Conservation (phyloP, 768 basidiomycete species). For the Phanerochaete carnosa region DNA sequence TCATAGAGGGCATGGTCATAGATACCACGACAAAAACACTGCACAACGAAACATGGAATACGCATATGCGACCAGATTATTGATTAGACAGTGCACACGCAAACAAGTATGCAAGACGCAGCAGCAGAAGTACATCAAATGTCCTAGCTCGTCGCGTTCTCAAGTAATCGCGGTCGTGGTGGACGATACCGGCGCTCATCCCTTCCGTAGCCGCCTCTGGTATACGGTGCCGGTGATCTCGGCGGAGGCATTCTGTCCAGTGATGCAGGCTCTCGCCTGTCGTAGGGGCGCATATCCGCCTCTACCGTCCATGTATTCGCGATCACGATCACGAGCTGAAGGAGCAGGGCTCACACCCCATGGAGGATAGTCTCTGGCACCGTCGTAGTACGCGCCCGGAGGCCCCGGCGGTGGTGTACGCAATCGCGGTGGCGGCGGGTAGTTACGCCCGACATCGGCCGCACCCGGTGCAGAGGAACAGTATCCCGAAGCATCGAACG, state of each 20-base stretch:
- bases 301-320: slow-evolving; percentile 8
- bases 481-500: slow-evolving; percentile 6
- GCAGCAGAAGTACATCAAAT: neutral
- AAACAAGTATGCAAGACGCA: neutral
- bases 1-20: too few species aligned
- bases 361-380: slow-evolving; percentile 8
- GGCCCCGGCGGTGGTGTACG: slow-evolving; percentile 18
- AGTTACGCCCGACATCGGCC: slow-evolving; percentile 4
- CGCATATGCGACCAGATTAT: neutral
- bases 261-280: slow-evolving; percentile 11
- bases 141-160: neutral
- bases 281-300: slow-evolving; percentile 18
- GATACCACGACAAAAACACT: too few species aligned
- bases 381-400: slow-evolving; percentile 18
- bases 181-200: slow-evolving; percentile 21
- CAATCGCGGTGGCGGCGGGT: slow-evolving; percentile 13
- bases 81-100: neutral
- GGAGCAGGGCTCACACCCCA: slow-evolving; percentile 13
- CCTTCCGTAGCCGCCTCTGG: slow-evolving; percentile 14
- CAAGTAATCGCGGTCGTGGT: neutral
- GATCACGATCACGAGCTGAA: slow-evolving; percentile 6
- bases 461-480: slow-evolving; percentile 11
- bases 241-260: slow-evolving; percentile 15
- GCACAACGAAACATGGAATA: neutral
- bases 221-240: slow-evolving; percentile 20